These are phyloP conservation scores for Taxillus chinensis DNA, from an alignment of 164 flowering plant genomes.

Conservation along the genomic window DNA sequence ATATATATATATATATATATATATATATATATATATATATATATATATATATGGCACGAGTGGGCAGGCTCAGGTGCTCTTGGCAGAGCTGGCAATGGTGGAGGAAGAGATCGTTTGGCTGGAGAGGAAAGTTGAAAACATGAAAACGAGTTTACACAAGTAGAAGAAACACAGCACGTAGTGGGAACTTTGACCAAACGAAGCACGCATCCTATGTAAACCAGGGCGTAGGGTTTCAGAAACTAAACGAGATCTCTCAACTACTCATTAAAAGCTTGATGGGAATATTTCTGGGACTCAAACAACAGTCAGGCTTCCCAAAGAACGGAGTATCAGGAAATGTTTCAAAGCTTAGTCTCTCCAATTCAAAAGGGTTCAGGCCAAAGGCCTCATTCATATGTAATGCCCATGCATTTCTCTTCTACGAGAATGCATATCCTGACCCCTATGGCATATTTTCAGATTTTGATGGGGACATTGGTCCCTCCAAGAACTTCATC, in stretches of 20 bases:
- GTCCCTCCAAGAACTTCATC: constrained; percentile 58
- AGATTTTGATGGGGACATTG: constrained; percentile 42
- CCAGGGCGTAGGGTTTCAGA: constrained; percentile 11
- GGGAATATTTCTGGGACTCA: constrained; percentile 54
- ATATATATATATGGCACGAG: background rate
- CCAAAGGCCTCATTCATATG: constrained; percentile 40
- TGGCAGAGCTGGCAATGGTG: constrained; percentile 49
- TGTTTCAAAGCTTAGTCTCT: constrained; percentile 39
- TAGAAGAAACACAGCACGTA: constrained; percentile 34
- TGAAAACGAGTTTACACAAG: constrained; percentile 31
- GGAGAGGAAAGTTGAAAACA: constrained; percentile 44
- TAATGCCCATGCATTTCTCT: constrained; percentile 28
- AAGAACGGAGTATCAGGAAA: constrained; percentile 29
- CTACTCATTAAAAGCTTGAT: constrained; percentile 64
- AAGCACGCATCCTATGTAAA: constrained; percentile 6
- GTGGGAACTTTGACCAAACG: constrained; percentile 15
- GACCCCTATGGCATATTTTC: constrained; percentile 51
- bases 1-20: no score
- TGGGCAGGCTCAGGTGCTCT: constrained; percentile 47
- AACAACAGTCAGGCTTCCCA: constrained; percentile 20
- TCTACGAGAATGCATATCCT: constrained; percentile 17
- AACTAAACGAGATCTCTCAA: constrained; percentile 66
- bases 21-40: background rate
- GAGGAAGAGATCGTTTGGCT: constrained; percentile 64
- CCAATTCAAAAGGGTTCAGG: constrained; percentile 42